These are phyloP conservation scores for Scutellaria baicalensis DNA, from an alignment of 257 asterid species.

Conservation along the genomic window DNA sequence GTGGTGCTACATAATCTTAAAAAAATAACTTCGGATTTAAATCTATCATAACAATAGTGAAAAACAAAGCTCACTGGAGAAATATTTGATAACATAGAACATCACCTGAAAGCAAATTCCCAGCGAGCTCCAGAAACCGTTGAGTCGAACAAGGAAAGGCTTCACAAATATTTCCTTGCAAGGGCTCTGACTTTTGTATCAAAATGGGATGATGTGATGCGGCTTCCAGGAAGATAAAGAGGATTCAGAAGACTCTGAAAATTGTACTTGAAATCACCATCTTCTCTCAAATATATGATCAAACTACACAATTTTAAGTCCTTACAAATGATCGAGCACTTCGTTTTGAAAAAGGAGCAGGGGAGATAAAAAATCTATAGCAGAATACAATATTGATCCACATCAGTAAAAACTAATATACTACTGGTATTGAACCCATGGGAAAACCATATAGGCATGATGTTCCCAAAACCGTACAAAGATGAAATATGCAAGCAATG, in stretches of 20 bases:
- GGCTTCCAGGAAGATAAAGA: slow-evolving; percentile 93
- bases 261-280: background rate
- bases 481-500: background rate
- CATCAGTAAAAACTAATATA: background rate
- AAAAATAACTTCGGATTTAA: background rate
- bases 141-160: background rate
- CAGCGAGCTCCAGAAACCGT: slow-evolving; percentile 15
- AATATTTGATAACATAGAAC: slow-evolving; percentile 8
- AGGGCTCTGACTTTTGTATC: slow-evolving; percentile 96
- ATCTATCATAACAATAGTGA: background rate
- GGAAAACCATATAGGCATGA: background rate
- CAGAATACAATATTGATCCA: background rate
- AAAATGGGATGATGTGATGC: slow-evolving; percentile 87
- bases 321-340: background rate
- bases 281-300: background rate
- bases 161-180: slow-evolving; percentile 81
- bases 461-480: background rate
- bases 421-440: background rate
- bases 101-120: slow-evolving; percentile 15
- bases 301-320: background rate
- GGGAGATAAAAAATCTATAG: background rate
- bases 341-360: background rate
- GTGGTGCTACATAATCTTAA: background rate
- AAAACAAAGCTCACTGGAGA: slow-evolving; percentile 2
- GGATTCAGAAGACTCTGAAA: slow-evolving; percentile 94